Conservation (phyloP, 2,329 filamentous ascomycete species). For the Neonectria faginata region DNA sequence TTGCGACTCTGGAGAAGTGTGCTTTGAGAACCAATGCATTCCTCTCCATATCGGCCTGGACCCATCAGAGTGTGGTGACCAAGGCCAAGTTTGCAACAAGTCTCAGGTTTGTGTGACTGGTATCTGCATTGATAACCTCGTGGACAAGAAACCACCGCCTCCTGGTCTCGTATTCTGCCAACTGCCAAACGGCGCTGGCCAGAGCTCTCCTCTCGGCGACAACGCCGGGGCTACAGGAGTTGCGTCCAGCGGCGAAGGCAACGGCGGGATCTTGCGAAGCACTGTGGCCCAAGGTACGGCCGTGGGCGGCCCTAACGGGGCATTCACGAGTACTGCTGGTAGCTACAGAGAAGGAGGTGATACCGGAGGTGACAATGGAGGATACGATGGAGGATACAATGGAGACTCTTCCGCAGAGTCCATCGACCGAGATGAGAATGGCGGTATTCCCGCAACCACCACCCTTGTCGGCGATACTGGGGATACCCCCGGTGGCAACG, state of each 20-base stretch:
- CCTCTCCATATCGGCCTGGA: slow-evolving; percentile 28
- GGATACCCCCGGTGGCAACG: background rate
- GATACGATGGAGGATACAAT: background rate
- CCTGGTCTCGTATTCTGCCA: slow-evolving; percentile 18
- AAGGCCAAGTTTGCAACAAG: slow-evolving; percentile 21
- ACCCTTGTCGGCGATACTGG: background rate
- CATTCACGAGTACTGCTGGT: background rate
- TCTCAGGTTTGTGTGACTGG: slow-evolving; percentile 26
- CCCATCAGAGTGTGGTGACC: slow-evolving; percentile 19
- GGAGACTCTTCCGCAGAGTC: slow-evolving; percentile 3
- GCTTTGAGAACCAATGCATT: slow-evolving; percentile 19
- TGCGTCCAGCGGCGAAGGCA: background rate
- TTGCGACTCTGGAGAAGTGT: slow-evolving; percentile 25
- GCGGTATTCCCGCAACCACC: background rate
- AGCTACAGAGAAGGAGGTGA: background rate
- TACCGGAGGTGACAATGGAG: background rate
- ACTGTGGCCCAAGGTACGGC: background rate
- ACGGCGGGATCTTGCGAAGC: background rate
- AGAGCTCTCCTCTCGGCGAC: slow-evolving; percentile 15
- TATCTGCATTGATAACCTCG: slow-evolving; percentile 18
- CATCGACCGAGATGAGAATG: background rate
- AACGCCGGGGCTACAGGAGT: slow-evolving; percentile 13
- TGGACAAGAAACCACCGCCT: slow-evolving; percentile 15
- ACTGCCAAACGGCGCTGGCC: background rate
- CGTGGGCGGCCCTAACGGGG: background rate